These are phyloP conservation scores for Diaporthe amygdali DNA, from an alignment of 2,329 filamentous ascomycete species.

Conservation along the genomic window DNA sequence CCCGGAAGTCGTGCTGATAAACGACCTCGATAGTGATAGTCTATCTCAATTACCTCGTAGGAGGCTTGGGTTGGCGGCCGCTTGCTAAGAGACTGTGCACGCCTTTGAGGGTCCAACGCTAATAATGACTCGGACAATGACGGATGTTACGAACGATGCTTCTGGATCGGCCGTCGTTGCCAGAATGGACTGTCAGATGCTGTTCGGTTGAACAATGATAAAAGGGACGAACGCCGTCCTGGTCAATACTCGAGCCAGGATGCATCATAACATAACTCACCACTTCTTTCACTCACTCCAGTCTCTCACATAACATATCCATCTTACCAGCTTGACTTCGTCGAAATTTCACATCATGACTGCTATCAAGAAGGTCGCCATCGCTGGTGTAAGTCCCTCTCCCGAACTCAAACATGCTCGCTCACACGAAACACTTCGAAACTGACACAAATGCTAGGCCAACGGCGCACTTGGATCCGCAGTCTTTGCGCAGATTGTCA, in stretches of 20 bases:
- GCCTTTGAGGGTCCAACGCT: background rate
- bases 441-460: conserved; percentile 22
- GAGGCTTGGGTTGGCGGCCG: background rate
- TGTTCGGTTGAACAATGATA: background rate
- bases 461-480: conserved; percentile 39
- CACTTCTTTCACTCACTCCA: background rate
- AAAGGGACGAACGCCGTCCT: background rate
- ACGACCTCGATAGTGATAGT: background rate
- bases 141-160: background rate
- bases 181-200: background rate
- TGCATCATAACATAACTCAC: background rate
- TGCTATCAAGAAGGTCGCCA: conserved; percentile 43
- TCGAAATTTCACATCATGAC: background rate
- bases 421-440: no score
- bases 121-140: background rate
- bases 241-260: background rate
- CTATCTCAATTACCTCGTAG: background rate
- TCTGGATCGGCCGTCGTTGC: background rate
- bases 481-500: conserved; percentile 12
- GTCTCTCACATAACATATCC: background rate
- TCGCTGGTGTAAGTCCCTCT: conserved; percentile 39
- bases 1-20: background rate
- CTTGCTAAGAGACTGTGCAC: background rate
- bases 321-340: background rate
- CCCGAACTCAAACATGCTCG: background rate